These are phyloP conservation scores for Phytophthora chlamydospora DNA, from an alignment of 352 stramenopile species.

Conservation along the genomic window DNA sequence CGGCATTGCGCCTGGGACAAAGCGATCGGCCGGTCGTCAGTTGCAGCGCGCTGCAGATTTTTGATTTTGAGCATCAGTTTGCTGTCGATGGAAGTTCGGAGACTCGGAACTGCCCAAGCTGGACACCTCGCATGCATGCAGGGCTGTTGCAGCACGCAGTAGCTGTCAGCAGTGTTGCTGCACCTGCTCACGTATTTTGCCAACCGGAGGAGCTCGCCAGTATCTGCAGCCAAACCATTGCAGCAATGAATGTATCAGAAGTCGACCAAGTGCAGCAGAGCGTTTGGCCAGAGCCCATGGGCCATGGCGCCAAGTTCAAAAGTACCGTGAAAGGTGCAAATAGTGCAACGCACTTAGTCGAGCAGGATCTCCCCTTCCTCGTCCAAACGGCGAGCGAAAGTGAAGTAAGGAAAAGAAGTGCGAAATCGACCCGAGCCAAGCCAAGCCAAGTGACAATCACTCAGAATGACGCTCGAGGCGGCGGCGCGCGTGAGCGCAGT, in stretches of 20 bases:
- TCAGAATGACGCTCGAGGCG: constrained; percentile 27
- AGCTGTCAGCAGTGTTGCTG: no score
- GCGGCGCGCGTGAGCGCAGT: constrained; percentile 42
- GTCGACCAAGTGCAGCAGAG: no score
- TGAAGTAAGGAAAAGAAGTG: constrained; percentile 20
- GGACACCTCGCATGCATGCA: no score
- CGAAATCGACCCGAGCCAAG: not conserved
- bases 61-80: not conserved
- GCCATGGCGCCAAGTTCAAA: constrained; percentile 19
- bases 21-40: not conserved
- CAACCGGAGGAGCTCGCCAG: no score
- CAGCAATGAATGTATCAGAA: no score
- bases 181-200: no score
- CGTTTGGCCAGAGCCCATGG: no score
- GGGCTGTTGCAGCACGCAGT: no score
- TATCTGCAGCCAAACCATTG: no score
- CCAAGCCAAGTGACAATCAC: not conserved
- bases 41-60: constrained; percentile 3
- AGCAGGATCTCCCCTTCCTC: constrained; percentile 20
- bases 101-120: not conserved
- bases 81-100: not conserved
- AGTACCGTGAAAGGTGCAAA: constrained; percentile 7
- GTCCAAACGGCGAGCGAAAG: constrained; percentile 9
- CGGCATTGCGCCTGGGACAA: constrained; percentile 24
- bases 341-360: constrained; percentile 20